These are phyloP conservation scores for Populus tomentosa DNA, from an alignment of 441 rosid genomes.

Conservation along the genomic window DNA sequence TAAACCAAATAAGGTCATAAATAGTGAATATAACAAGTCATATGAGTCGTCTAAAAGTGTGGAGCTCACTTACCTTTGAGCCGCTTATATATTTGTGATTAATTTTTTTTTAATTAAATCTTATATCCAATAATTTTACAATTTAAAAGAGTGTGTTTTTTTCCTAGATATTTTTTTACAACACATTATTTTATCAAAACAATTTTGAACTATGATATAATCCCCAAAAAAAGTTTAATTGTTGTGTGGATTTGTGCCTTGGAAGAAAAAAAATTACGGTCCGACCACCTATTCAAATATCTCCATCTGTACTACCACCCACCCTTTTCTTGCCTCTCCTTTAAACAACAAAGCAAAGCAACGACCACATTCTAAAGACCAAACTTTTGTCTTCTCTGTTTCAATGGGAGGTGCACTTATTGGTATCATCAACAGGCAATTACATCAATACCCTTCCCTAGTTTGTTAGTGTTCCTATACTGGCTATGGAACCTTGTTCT, in stretches of 20 bases:
- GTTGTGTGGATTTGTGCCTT: no score
- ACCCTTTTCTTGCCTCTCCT: neutral
- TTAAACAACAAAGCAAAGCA: neutral
- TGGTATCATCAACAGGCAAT: neutral
- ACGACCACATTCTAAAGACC: neutral
- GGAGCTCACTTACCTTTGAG: fast-evolving
- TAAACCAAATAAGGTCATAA: no score
- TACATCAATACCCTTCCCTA: neutral
- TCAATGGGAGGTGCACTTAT: neutral
- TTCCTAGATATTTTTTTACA: no score
- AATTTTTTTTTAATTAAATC: no score
- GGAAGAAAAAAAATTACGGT: no score
- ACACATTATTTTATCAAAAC: no score
- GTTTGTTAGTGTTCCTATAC: neutral
- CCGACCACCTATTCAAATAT: neutral
- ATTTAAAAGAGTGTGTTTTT: no score
- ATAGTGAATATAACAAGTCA: fast-evolving
- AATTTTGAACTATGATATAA: no score
- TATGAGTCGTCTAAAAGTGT: fast-evolving
- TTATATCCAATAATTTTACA: no score
- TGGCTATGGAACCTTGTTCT: neutral
- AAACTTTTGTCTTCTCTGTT: neutral
- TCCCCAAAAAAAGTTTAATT: no score
- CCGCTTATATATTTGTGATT: fast-evolving
- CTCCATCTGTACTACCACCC: neutral